These are phyloP conservation scores for Trichoderma sp. DNA, from an alignment of 2,329 filamentous ascomycete species.

Conservation along the genomic window DNA sequence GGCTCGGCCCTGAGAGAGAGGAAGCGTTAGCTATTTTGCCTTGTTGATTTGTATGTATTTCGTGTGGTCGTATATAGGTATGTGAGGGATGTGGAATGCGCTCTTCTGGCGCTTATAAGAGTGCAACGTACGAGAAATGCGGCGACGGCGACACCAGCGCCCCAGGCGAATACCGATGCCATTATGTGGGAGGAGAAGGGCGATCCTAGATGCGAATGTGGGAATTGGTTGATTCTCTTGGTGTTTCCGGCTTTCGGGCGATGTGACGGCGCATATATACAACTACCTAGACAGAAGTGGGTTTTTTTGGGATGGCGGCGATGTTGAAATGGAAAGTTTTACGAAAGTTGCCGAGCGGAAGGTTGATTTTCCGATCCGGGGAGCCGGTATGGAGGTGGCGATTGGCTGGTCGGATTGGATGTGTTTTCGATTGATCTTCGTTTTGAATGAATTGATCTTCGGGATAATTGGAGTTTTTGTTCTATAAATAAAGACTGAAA, in stretches of 20 bases:
- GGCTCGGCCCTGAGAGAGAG: constrained; percentile 72
- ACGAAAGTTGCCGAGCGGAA: constrained; percentile 14
- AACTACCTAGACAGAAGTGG: neutral
- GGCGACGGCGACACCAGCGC: constrained; percentile 52
- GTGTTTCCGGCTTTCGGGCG: neutral
- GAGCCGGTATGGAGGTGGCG: neutral
- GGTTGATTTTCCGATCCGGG: constrained; percentile 29
- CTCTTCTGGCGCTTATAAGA: neutral
- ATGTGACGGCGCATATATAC: neutral
- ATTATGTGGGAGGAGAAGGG: constrained; percentile 32
- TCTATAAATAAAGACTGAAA: neutral
- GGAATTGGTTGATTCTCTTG: neutral
- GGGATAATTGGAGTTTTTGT: neutral
- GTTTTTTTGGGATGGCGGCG: neutral
- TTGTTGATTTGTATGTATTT: neutral
- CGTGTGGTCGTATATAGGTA: neutral
- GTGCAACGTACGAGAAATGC: constrained; percentile 50
- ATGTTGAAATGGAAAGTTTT: constrained; percentile 22
- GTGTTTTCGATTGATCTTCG: neutral
- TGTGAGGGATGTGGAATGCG: neutral
- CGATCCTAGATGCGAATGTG: neutral
- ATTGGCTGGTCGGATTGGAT: neutral
- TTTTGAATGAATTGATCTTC: neutral
- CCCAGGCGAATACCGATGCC: constrained; percentile 49
- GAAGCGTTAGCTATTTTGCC: neutral